Evolutionary conservation across 1,284 basidiomycete genomes (phyloP).

Genomic region (Rhodotorula sp.): DNA sequence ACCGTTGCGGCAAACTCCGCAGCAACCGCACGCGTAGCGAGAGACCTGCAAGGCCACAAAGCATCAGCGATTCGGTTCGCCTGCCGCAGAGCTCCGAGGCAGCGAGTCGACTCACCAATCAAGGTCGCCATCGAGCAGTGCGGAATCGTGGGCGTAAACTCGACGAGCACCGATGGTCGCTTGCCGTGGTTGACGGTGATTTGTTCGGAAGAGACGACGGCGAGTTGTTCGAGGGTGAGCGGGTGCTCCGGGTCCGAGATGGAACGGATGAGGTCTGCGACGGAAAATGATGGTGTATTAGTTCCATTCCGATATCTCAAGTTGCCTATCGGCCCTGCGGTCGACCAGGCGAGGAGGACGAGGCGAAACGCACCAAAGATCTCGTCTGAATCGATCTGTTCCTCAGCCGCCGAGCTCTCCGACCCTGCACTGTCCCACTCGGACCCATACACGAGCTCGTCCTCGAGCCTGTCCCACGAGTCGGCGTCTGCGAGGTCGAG

Average conservation of each 20-base stretch:
- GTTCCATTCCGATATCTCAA: no score
- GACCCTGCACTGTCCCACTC: background rate
- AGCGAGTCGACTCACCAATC: conserved; percentile 68
- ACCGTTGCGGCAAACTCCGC: conserved; percentile 83
- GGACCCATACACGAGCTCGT: background rate
- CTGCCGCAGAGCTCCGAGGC: background rate
- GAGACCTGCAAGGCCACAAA: conserved; percentile 60
- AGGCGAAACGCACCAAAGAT: conserved; percentile 59
- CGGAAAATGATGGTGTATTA: background rate
- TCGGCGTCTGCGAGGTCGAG: conserved; percentile 34
- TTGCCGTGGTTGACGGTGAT: conserved; percentile 68
- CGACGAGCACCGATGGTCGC: conserved; percentile 66
- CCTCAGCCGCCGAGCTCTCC: conserved; percentile 4
- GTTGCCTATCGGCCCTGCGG: background rate
- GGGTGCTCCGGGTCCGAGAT: conserved; percentile 98
- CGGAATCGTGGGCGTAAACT: conserved; percentile 95
- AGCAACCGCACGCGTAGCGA: conserved; percentile 88
- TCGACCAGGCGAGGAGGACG: background rate
- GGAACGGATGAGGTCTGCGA: conserved; percentile 71
- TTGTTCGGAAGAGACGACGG: conserved; percentile 88
- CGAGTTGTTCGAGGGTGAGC: conserved; percentile 89
- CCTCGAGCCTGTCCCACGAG: conserved; percentile 41
- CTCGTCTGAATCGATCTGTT: conserved; percentile 63
- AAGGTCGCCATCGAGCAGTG: conserved; percentile 98
- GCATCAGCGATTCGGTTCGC: background rate